A percentile compares a stretch with the other conserved stretches of the same genome.
These are phyloP conservation scores for Vitis hybrid DNA, from an alignment of 177 flowering plant species.

Conservation along the genomic window DNA sequence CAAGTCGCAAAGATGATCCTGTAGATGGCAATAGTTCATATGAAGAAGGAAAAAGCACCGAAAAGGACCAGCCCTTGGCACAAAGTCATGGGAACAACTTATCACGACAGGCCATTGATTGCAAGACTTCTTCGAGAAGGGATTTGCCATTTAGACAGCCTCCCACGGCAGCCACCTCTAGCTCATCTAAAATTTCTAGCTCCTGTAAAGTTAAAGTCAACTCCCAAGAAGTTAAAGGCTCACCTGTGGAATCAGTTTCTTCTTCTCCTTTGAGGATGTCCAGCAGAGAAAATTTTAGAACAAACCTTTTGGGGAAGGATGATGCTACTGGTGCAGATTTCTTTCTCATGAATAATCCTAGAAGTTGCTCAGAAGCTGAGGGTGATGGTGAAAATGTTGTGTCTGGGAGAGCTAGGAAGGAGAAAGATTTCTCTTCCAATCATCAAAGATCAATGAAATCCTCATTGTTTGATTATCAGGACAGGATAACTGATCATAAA, in stretches of 20 bases:
- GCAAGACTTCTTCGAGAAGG: constrained; percentile 30
- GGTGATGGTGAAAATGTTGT: too few species aligned
- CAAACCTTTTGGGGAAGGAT: too few species aligned
- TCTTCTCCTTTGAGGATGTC: constrained; percentile 50
- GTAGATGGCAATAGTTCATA: not conserved
- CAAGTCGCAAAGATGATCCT: constrained; percentile 4
- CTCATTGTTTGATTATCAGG: too few species aligned
- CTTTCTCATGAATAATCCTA: too few species aligned
- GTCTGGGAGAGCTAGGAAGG: too few species aligned
- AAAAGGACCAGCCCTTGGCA: constrained; percentile 13
- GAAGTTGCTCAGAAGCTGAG: too few species aligned
- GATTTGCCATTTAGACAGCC: constrained; percentile 32
- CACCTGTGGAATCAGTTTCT: constrained; percentile 72
- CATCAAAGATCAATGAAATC: too few species aligned
- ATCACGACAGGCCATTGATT: constrained; percentile 28
- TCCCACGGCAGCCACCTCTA: constrained; percentile 50
- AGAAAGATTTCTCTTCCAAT: too few species aligned
- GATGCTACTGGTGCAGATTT: too few species aligned
- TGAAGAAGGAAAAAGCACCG: not conserved
- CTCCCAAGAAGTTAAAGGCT: constrained; percentile 42
- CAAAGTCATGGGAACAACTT: constrained; percentile 12
- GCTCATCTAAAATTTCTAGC: constrained; percentile 63
- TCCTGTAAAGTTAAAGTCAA: constrained; percentile 41
- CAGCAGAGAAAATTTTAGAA: too few species aligned
- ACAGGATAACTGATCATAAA: too few species aligned